Percentiles rank a stretch among this genome's conserved stretches.
Evolutionary conservation across 2,329 filamentous ascomycete species (phyloP).

Genomic region (Hysterium pulicare): DNA sequence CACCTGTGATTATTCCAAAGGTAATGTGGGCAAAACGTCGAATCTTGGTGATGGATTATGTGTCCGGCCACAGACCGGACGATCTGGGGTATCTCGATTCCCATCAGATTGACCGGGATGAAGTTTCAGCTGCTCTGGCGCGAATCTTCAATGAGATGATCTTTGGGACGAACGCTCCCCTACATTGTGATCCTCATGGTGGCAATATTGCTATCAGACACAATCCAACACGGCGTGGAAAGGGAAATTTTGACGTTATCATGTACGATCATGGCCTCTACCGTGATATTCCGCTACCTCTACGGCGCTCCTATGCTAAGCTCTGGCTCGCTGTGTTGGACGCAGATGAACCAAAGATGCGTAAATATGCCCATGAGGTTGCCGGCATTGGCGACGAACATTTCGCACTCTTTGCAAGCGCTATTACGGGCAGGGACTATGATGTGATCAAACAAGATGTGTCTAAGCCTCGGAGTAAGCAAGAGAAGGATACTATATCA

Average conservation of each 20-base stretch:
- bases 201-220: conserved; percentile 91
- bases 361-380: conserved; percentile 81
- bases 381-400: conserved; percentile 85
- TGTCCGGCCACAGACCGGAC: conserved; percentile 81
- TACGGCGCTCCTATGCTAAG: conserved; percentile 87
- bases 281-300: conserved; percentile 75
- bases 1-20: conserved; percentile 84
- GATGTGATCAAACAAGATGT: conserved; percentile 64
- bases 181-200: conserved; percentile 96
- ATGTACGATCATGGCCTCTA: conserved; percentile 97
- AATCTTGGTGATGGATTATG: conserved; percentile 92
- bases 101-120: conserved; percentile 86
- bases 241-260: conserved; percentile 85
- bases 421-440: conserved; percentile 93
- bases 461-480: conserved; percentile 57
- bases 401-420: conserved; percentile 91
- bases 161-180: conserved; percentile 79
- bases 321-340: conserved; percentile 97
- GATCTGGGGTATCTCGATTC: conserved; percentile 83
- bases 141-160: conserved; percentile 99
- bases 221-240: conserved; percentile 58
- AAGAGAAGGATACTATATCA: conserved; percentile 85
- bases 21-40: conserved; percentile 86
- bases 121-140: conserved; percentile 86
- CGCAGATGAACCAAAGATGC: conserved; percentile 80